phyloP scores from a whole-genome alignment of 139 green algal genomes.

The Eudorina sp. region DNA sequence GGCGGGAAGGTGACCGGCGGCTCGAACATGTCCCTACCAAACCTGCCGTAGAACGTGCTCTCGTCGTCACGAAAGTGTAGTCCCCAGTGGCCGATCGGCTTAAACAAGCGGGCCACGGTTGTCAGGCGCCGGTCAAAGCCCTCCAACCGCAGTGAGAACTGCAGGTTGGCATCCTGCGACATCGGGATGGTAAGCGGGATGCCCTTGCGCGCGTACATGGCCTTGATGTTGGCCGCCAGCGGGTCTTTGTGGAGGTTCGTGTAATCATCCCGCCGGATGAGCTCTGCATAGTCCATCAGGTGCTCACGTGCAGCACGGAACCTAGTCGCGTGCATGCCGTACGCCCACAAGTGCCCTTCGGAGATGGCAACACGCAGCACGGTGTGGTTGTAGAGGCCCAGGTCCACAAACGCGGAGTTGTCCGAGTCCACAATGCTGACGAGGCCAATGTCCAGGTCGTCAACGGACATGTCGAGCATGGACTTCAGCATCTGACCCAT shows the following conservation, averaged over 20 bases:
- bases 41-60: neutral
- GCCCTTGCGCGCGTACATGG: neutral
- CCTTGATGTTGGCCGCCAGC: neutral
- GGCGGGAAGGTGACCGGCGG: neutral
- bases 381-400: neutral
- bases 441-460: conserved; percentile 22
- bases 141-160: neutral
- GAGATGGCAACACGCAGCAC: neutral
- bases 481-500: conserved; percentile 4
- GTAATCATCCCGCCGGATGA: neutral
- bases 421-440: neutral
- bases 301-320: neutral
- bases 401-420: neutral
- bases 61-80: neutral
- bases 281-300: neutral
- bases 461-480: neutral
- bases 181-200: neutral
- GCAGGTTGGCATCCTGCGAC: neutral
- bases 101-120: neutral
- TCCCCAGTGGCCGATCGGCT: neutral
- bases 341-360: conserved; percentile 3
- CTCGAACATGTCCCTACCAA: neutral
- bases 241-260: neutral
- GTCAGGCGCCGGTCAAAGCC: neutral
- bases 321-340: neutral